Evolutionary conservation across 2,329 filamentous ascomycete species (phyloP).

Genomic region (Neonectria faginata): DNA sequence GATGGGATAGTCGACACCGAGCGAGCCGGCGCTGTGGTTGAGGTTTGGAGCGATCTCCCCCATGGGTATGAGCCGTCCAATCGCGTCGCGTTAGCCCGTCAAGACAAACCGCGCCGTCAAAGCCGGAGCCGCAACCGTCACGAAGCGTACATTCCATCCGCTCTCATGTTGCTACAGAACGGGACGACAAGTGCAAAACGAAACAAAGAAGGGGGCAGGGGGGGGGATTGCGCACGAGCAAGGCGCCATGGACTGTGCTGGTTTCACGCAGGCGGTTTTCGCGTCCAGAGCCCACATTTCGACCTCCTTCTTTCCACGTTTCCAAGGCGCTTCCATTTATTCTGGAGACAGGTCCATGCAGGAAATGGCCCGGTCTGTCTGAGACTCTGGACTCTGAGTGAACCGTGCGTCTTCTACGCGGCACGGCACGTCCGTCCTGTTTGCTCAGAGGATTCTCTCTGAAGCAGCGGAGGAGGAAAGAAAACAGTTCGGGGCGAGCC

Average conservation of each 20-base stretch:
- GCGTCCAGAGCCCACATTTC: not conserved
- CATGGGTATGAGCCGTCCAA: not conserved
- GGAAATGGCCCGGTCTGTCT: not conserved
- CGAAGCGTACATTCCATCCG: not conserved
- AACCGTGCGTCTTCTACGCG: constrained; percentile 20
- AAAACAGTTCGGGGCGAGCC: not conserved
- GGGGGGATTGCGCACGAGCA: not conserved
- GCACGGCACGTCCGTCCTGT: constrained; percentile 18
- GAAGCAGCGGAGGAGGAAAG: constrained; percentile 3
- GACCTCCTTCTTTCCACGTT: constrained; percentile 3
- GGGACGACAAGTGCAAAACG: constrained; percentile 9
- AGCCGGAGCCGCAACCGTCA: not conserved
- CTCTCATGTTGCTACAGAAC: not conserved
- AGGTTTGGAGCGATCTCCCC: constrained; percentile 5
- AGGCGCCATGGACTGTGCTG: not conserved
- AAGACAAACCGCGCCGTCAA: not conserved
- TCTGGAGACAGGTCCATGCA: not conserved
- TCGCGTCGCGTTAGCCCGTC: constrained; percentile 1
- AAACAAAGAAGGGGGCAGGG: constrained; percentile 3
- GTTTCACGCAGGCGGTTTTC: not conserved
- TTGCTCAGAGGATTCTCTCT: constrained; percentile 3
- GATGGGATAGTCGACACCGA: not conserved
- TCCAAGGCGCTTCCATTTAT: constrained; percentile 1
- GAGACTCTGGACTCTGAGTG: constrained; percentile 14
- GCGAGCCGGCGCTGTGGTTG: not conserved